Conservation (phyloP, 2,329 filamentous ascomycete genomes). For the Microdochium paspali region DNA sequence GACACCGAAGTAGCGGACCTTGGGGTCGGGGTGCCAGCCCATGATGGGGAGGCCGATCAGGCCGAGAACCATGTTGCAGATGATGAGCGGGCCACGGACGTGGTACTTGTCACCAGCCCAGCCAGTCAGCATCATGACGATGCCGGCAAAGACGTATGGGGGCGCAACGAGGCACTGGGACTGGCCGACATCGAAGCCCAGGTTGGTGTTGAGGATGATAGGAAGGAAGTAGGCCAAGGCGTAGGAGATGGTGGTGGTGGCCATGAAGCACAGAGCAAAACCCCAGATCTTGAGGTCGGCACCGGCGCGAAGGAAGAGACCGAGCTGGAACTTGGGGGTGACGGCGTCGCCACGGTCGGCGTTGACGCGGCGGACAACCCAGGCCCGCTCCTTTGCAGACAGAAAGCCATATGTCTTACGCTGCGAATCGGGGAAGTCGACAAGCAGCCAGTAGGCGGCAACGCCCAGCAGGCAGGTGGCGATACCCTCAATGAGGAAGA, state of each 20-base stretch:
- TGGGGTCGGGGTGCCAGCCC: constrained; percentile 50
- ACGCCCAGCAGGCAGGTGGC: constrained; percentile 40
- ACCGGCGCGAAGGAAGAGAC: constrained; percentile 23
- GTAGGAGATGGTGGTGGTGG: constrained; percentile 63
- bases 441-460: constrained; percentile 30
- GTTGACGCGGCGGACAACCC: constrained; percentile 28
- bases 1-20: constrained; percentile 61
- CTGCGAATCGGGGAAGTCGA: constrained; percentile 38
- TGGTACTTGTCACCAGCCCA: constrained; percentile 60
- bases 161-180: constrained; percentile 66
- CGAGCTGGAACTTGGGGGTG: constrained; percentile 32
- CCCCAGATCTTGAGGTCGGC: constrained; percentile 37
- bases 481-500: constrained; percentile 47
- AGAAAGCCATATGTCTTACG: constrained; percentile 29
- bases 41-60: constrained; percentile 65
- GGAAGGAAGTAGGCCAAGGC: constrained; percentile 72
- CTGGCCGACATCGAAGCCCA: constrained; percentile 54
- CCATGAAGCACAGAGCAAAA: constrained; percentile 52
- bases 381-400: constrained; percentile 24
- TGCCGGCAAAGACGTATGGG: constrained; percentile 55
- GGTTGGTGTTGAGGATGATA: constrained; percentile 54
- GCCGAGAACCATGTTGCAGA: constrained; percentile 55
- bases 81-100: constrained; percentile 55
- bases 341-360: constrained; percentile 35
- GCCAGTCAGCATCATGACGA: constrained; percentile 50